Percentiles rank a stretch among this genome's conserved stretches.
phyloP scores from a whole-genome alignment of 331 rosid genomes.

The Prunus yedoensis region DNA sequence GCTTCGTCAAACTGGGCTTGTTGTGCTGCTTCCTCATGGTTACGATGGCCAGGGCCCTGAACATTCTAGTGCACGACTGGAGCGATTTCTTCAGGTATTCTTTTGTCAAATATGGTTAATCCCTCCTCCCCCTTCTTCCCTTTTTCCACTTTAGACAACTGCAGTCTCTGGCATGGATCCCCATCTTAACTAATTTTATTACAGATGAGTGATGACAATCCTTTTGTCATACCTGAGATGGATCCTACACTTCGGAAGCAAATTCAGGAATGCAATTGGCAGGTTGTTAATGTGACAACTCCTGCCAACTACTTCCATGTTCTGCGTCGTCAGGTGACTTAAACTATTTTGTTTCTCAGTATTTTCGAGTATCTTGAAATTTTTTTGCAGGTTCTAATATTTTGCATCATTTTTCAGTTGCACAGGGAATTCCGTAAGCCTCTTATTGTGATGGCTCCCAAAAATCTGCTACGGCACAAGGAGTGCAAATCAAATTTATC shows the following conservation, averaged over 20 bases:
- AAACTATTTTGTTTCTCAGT: slow-evolving; percentile 17
- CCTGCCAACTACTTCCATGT: slow-evolving; percentile 98
- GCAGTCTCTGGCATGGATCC: background rate
- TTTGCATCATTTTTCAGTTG: slow-evolving; percentile 37
- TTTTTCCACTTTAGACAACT: background rate
- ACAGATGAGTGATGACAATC: slow-evolving; percentile 98
- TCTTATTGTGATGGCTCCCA: slow-evolving; percentile 93
- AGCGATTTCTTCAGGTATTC: slow-evolving; percentile 92
- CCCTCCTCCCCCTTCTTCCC: background rate
- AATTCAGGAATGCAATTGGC: slow-evolving; percentile 98
- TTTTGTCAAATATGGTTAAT: background rate
- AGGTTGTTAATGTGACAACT: slow-evolving; percentile 95
- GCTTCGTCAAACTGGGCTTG: slow-evolving; percentile 98
- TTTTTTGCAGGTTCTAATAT: slow-evolving; percentile 19
- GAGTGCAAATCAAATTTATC: slow-evolving; percentile 88
- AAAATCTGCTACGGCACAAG: slow-evolving; percentile 88
- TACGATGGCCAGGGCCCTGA: slow-evolving; percentile 99
- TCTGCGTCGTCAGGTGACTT: slow-evolving; percentile 83
- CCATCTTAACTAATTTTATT: slow-evolving; percentile 29
- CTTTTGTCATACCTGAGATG: slow-evolving; percentile 90
- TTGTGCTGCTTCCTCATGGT: slow-evolving; percentile 94
- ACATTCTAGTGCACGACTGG: slow-evolving; percentile 91
- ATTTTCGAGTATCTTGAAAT: background rate
- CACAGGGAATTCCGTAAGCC: slow-evolving; percentile 92
- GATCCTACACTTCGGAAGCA: slow-evolving; percentile 85